Evolutionary conservation across 2,329 filamentous ascomycete species (phyloP), one percentile per base, ranked within the genome.

Genomic region (Aspergillus fijiensis): DNA sequence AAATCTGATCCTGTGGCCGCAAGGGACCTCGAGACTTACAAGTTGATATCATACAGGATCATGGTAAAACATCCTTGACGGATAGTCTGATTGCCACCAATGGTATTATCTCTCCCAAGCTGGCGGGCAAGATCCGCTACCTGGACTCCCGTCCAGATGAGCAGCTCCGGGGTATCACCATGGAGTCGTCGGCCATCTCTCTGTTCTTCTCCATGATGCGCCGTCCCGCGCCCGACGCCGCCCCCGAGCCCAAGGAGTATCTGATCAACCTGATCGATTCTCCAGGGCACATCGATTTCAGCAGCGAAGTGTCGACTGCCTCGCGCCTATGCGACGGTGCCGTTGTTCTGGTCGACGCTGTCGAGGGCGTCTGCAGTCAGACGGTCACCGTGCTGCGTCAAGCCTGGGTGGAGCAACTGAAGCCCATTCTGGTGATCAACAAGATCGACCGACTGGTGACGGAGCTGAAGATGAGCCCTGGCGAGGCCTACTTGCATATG

Each of bases 161-260:
- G 76, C 95, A 99, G 78, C 85, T 91, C 16, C 89, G 95, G 65
- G 95, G 95, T 59, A 99, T 99, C 72, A 99, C 95, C n/a, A 99
- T 99, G 95, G 95, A 99, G 76, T 98, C 95, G 0, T 98, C 94
- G 5, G 95, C 95, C 63, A 99, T 99, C 65, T 98, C 95, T 0
- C 82, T 99, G 35, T 96, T 90, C 78, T 99, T 99, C 76, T 96
- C 93, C 39, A 91, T 98, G 84, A 81, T 96, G 57, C 85, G 93
- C 67, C 86, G 91, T 67, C 81, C 86, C 42, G 81, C 85, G 1
- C 88, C 89, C 2, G 88, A 92, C 16, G 86, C 86, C 5, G 72
- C 82, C 14, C 89, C 91, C 0, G 84, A 88, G 69, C 84, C 89
- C 21, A 92, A 92, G 72, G 94, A 99, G 76, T 97, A 96, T 72